A percentile compares a stretch with the other conserved stretches of the same genome.
phyloP scores from a whole-genome alignment of 768 basidiomycete species.

The Amanita subjunquillea region DNA sequence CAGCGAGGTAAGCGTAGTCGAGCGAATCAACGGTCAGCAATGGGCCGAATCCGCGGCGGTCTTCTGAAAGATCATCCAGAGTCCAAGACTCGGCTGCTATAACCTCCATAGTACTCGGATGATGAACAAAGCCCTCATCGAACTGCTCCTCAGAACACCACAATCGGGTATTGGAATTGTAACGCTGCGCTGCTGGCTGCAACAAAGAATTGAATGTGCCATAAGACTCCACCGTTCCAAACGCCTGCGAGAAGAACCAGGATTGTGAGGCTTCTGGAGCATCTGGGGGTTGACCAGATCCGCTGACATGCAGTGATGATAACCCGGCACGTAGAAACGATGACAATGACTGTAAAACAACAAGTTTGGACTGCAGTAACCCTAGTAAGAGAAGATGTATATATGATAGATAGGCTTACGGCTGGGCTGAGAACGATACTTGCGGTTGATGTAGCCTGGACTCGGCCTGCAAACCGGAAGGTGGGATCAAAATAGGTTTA shows the following conservation, averaged over 20 bases:
- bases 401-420: conserved; percentile 28
- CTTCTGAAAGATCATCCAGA: conserved; percentile 9
- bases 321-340: conserved; percentile 47
- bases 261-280: neutral
- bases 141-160: conserved; percentile 27
- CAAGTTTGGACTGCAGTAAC: conserved; percentile 56
- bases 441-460: conserved; percentile 47
- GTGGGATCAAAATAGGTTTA: neutral
- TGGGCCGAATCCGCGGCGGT: conserved; percentile 17
- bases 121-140: conserved; percentile 25
- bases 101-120: conserved; percentile 13
- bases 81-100: conserved; percentile 6
- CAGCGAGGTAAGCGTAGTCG: conserved; percentile 5
- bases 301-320: neutral
- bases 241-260: conserved; percentile 16
- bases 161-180: conserved; percentile 4
- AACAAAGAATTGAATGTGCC: conserved; percentile 41
- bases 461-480: conserved; percentile 18
- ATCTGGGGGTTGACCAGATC: neutral
- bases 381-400: conserved; percentile 2
- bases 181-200: conserved; percentile 13
- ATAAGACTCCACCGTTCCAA: conserved; percentile 41
- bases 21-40: neutral
- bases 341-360: conserved; percentile 64
- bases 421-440: conserved; percentile 56